These are phyloP conservation scores for Boletus pseudopeckii DNA, from an alignment of 768 basidiomycete species.

Conservation along the genomic window DNA sequence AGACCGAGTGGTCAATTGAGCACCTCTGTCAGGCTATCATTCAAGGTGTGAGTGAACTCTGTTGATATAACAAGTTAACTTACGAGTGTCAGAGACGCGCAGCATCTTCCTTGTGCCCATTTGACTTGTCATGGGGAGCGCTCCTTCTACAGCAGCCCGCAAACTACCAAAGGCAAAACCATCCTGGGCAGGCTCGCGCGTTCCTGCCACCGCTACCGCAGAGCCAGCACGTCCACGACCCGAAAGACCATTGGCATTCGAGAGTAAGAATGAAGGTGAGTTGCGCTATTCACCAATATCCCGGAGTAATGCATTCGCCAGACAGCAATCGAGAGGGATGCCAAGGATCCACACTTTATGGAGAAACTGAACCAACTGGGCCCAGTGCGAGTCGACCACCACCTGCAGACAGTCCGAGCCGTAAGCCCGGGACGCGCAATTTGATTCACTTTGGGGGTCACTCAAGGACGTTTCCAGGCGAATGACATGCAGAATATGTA, in stretches of 20 bases:
- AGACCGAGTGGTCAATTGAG: too few relatives aligned
- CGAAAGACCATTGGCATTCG: slow-evolving; percentile 40
- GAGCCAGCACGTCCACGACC: slow-evolving; percentile 14
- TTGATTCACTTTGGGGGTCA: background rate
- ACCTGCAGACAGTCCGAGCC: slow-evolving; percentile 46
- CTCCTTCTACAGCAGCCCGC: slow-evolving; percentile 57
- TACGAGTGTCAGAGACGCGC: too few relatives aligned
- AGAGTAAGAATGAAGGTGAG: slow-evolving; percentile 49
- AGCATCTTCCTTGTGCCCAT: too few relatives aligned
- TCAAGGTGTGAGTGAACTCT: too few relatives aligned
- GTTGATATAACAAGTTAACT: too few relatives aligned
- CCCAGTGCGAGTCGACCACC: slow-evolving; percentile 67
- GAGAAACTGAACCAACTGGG: slow-evolving; percentile 63
- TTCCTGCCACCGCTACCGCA: slow-evolving; percentile 21
- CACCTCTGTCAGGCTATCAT: too few relatives aligned
- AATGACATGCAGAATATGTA: slow-evolving; percentile 44
- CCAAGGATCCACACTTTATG: slow-evolving; percentile 69
- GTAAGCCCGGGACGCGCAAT: slow-evolving; percentile 33
- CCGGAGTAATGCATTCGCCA: background rate
- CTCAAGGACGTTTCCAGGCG: slow-evolving; percentile 6
- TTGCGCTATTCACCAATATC: background rate
- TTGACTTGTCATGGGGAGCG: slow-evolving; percentile 49
- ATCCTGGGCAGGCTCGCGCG: slow-evolving; percentile 47
- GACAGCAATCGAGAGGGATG: slow-evolving; percentile 59
- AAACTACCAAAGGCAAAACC: slow-evolving; percentile 51